Evolutionary conservation across 2,329 filamentous ascomycete species (phyloP).

Genomic region (Aureobasidium sp.): DNA sequence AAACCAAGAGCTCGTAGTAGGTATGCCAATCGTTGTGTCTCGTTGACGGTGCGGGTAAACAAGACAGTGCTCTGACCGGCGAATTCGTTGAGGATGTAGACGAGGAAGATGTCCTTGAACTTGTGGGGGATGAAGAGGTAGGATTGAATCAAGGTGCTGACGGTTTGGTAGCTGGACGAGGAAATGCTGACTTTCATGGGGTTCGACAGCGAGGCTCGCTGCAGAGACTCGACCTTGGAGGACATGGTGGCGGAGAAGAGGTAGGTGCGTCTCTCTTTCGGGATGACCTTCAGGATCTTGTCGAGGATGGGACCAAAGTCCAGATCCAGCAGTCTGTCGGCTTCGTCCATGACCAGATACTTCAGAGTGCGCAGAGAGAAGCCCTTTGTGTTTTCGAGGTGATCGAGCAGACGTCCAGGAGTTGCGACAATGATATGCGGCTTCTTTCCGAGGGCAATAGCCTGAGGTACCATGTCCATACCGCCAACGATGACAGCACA

Average conservation of each 20-base stretch:
- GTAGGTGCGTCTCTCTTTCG: slow-evolving; percentile 60
- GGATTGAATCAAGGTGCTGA: slow-evolving; percentile 55
- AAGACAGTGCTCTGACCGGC: slow-evolving; percentile 80
- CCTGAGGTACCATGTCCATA: slow-evolving; percentile 88
- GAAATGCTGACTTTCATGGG: slow-evolving; percentile 77
- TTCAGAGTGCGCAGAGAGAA: slow-evolving; percentile 76
- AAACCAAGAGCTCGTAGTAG: slow-evolving; percentile 78
- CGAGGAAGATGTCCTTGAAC: slow-evolving; percentile 82
- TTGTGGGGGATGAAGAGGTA: slow-evolving; percentile 80
- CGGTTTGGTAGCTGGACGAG: slow-evolving; percentile 60
- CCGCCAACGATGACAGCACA: slow-evolving; percentile 76
- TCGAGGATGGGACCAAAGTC: slow-evolving; percentile 90
- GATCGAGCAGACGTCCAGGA: slow-evolving; percentile 79
- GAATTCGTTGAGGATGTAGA: slow-evolving; percentile 78
- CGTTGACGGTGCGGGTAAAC: slow-evolving; percentile 86
- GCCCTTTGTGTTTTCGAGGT: slow-evolving; percentile 93
- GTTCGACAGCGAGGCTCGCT: slow-evolving; percentile 78
- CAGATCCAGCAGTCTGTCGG: slow-evolving; percentile 82
- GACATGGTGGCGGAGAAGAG: slow-evolving; percentile 94
- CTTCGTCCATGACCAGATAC: slow-evolving; percentile 92
- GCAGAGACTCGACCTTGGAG: slow-evolving; percentile 84
- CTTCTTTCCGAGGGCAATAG: slow-evolving; percentile 83
- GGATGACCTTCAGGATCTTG: slow-evolving; percentile 85
- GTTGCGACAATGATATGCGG: slow-evolving; percentile 92
- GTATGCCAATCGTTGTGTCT: slow-evolving; percentile 77